Conservation (phyloP, 1,284 basidiomycete genomes). For the Malassezia slooffiae region DNA sequence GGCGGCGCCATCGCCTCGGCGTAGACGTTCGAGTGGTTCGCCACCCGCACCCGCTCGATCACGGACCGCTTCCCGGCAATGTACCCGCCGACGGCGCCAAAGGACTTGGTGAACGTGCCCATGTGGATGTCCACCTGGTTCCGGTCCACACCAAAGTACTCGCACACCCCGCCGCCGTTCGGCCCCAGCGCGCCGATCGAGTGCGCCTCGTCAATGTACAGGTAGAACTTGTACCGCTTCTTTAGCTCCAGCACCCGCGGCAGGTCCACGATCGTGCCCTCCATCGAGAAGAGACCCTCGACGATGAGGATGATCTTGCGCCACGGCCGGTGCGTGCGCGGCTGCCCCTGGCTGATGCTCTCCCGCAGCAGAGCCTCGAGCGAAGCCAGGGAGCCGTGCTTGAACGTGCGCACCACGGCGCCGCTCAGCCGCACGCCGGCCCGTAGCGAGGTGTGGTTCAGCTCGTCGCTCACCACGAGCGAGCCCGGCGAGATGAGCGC, state of each 20-base stretch:
- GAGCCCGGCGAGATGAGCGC: constrained; percentile 82
- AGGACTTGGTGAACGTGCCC: constrained; percentile 99
- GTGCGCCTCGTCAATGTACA: constrained; percentile 94
- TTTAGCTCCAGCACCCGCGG: constrained; percentile 77
- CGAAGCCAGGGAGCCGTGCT: constrained; percentile 85
- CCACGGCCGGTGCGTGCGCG: constrained; percentile 93
- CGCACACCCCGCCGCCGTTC: constrained; percentile 81
- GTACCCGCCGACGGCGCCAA: constrained; percentile 93
- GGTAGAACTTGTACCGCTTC: constrained; percentile 94
- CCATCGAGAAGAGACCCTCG: constrained; percentile 96
- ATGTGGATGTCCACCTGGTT: constrained; percentile 79
- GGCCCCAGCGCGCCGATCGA: constrained; percentile 92
- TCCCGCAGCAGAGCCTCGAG: constrained; percentile 76
- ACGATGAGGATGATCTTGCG: constrained; percentile 94
- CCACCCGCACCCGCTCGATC: constrained; percentile 68
- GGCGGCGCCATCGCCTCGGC: constrained; percentile 84
- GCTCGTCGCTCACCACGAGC: constrained; percentile 90
- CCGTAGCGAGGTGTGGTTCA: constrained; percentile 91
- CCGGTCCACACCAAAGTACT: constrained; percentile 85
- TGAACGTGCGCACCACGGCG: constrained; percentile 82
- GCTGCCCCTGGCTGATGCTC: constrained; percentile 90
- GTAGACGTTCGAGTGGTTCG: constrained; percentile 75
- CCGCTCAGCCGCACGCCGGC: constrained; percentile 83
- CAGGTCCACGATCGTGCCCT: constrained; percentile 80
- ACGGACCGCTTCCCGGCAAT: constrained; percentile 71